These are phyloP conservation scores for Helminthosporium solani DNA, from an alignment of 2,329 filamentous ascomycete species.

Conservation along the genomic window DNA sequence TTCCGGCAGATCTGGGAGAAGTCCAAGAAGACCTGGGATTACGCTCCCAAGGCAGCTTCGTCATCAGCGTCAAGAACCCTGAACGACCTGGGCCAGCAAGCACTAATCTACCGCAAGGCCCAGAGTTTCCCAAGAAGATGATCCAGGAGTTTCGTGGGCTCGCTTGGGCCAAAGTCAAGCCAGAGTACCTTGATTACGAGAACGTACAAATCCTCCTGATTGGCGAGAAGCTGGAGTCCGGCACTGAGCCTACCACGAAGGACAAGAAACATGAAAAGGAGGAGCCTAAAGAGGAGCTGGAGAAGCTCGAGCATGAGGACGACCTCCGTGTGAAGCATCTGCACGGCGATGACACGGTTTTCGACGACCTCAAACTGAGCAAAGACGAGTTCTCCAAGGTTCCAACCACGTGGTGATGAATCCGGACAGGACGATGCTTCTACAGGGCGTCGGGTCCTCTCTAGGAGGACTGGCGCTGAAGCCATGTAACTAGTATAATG, in stretches of 20 bases:
- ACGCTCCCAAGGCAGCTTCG: constrained; percentile 69
- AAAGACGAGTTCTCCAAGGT: constrained; percentile 59
- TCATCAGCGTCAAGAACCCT: constrained; percentile 79
- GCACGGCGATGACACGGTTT: constrained; percentile 60
- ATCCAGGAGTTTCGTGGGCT: constrained; percentile 69
- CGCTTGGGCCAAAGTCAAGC: constrained; percentile 73
- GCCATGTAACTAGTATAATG: too few species aligned
- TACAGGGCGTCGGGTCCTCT: too few species aligned
- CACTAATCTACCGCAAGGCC: constrained; percentile 61
- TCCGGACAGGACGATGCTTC: too few species aligned
- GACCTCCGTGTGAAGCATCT: constrained; percentile 62
- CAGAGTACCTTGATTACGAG: constrained; percentile 71
- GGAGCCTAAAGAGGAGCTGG: constrained; percentile 68
- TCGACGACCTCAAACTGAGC: constrained; percentile 59
- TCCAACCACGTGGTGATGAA: constrained; percentile 35
- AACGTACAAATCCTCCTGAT: constrained; percentile 79
- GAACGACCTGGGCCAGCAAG: constrained; percentile 65
- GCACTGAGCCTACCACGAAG: constrained; percentile 58
- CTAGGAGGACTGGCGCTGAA: too few species aligned
- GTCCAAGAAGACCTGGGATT: constrained; percentile 76
- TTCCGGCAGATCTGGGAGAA: constrained; percentile 68
- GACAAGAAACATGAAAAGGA: constrained; percentile 59
- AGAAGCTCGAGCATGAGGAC: constrained; percentile 74
- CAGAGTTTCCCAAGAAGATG: constrained; percentile 71
- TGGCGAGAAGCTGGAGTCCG: constrained; percentile 64